Base-by-base conservation (phyloP, 306 rosid species). In the Phaseolus lunatus region DNA sequence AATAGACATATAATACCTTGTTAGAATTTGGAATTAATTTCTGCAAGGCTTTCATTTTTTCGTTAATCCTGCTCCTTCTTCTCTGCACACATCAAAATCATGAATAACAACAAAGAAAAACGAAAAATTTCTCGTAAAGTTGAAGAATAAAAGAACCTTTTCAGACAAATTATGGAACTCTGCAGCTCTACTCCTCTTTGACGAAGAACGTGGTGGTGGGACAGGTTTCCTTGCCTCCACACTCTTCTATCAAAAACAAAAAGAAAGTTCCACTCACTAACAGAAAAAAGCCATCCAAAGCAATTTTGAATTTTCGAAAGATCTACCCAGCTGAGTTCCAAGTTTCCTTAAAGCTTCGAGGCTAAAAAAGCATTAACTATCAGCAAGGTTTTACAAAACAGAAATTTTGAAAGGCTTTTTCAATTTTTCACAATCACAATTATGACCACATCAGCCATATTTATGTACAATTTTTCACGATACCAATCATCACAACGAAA, bases 161-260 rank as follows among this genome's bases (percentile, higher is more conserved):
- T 95, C 98, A 49, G 98, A 89, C 85, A 92, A 75, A 83, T 95
- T 95, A 89, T 95, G 98, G 15, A 94, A 94, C 81, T 92, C 98
- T 5, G 96, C 96, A 63, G 93, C 96, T 90, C 98, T 87, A 79
- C 91, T 89, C 66, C 98, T 83, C 84, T 94, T 94, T 14, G 94
- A 94, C 4, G 85, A 90, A 87, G 82, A 83, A 33, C 93, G 89
- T 75, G 84, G 61, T 71, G 82, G 75, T 76, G 78, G 87, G 41
- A 76, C 85, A 44, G 84, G 39, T 57, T 85, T 85, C 41, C 83
- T 86, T 12, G 84, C 84, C 49, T 87, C 97, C 18, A 41, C 81
- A 78, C 84, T 90, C 90, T 89, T 85, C 86, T 64, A 59, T 35
- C 20, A 53, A 61, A 50, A 70, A 15, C 8, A n/a, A 19, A 63